A percentile compares a stretch with the other conserved stretches of the same genome.
phyloP scores from a whole-genome alignment of 768 basidiomycete species.

The Mycena vulgaris region DNA sequence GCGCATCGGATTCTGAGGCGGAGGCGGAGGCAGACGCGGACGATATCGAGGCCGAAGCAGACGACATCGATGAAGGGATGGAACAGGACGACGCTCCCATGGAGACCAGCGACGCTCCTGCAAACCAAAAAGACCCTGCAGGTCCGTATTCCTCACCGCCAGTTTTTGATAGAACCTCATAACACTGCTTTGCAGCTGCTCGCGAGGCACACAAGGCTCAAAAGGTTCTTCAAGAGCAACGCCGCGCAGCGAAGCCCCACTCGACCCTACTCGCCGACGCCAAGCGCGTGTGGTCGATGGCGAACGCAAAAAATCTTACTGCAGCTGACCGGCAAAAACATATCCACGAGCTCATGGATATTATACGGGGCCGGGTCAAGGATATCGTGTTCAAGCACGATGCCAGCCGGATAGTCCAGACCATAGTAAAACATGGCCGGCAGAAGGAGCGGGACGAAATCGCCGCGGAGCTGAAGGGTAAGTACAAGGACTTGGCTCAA shows the following conservation, averaged over 20 bases:
- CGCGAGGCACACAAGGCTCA: conserved; percentile 83
- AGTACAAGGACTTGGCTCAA: conserved; percentile 83
- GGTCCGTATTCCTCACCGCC: conserved; percentile 54
- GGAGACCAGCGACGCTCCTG: conserved; percentile 35
- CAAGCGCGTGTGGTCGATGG: conserved; percentile 84
- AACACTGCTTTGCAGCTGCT: conserved; percentile 57
- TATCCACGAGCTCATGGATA: conserved; percentile 79
- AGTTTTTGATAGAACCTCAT: conserved; percentile 3
- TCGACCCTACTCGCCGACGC: conserved; percentile 78
- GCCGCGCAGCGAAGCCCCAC: conserved; percentile 85
- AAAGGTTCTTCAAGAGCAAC: conserved; percentile 74
- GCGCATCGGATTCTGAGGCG: conserved; percentile 56
- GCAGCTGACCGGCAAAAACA: conserved; percentile 82
- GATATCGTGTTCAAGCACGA: conserved; percentile 95
- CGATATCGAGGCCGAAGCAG: conserved; percentile 49
- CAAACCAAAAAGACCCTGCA: conserved; percentile 67
- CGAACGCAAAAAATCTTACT: conserved; percentile 79
- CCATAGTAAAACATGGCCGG: conserved; percentile 85
- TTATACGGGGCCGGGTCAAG: conserved; percentile 85
- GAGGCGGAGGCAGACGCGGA: conserved; percentile 17
- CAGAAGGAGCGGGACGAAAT: conserved; percentile 85
- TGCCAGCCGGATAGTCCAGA: conserved; percentile 89
- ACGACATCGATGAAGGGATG: conserved; percentile 57
- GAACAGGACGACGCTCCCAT: conserved; percentile 45
- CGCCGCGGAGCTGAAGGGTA: conserved; percentile 86